Conservation (phyloP, 208 protist genomes). For the Chromosphaera perkinsii region DNA sequence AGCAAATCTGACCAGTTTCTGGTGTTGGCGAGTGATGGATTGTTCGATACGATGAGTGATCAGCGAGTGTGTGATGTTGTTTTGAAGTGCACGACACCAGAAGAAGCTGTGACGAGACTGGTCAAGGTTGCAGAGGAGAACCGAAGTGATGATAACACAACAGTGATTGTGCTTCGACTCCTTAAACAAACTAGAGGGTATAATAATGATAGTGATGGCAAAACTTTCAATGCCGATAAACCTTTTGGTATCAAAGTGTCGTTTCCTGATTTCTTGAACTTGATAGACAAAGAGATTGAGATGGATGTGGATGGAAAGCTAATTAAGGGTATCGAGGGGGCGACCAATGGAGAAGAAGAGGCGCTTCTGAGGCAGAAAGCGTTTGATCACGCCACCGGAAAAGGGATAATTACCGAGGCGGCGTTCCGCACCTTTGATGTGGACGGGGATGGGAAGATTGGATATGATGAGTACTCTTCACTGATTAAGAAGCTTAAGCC, state of each 20-base stretch:
- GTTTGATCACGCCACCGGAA: not conserved
- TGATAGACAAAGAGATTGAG: not conserved
- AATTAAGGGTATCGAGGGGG: too few species aligned
- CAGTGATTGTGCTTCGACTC: not conserved
- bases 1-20: not conserved
- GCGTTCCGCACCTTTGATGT: not conserved
- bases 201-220: not conserved
- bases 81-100: not conserved
- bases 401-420: not conserved
- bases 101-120: not conserved
- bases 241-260: not conserved
- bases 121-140: not conserved
- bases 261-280: not conserved
- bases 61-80: not conserved
- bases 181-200: not conserved
- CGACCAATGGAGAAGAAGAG: too few species aligned
- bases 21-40: constrained; percentile 1
- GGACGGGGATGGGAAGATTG: not conserved
- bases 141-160: constrained; percentile 10
- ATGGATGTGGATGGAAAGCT: not conserved
- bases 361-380: too few species aligned
- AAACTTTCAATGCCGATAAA: not conserved
- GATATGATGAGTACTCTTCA: not conserved
- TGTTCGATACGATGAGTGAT: not conserved
- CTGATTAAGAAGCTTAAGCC: too few species aligned